These are phyloP conservation scores for Bothriochloa decipiens DNA, from an alignment of 176 grass and related monocot genomes.

Conservation along the genomic window DNA sequence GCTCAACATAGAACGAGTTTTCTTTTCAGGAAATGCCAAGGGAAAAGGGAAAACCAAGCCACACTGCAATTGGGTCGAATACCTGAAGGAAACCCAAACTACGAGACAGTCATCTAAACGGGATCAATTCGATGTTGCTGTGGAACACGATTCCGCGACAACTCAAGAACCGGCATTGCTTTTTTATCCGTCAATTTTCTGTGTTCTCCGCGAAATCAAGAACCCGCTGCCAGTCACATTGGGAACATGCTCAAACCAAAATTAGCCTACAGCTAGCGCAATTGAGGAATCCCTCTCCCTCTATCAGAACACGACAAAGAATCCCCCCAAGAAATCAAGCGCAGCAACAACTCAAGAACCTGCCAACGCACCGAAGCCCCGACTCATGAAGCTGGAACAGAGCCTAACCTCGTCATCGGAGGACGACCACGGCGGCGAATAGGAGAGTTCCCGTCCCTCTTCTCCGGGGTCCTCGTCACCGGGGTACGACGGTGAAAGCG, in stretches of 20 bases:
- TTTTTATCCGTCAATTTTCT: neutral
- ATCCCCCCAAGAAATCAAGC: neutral
- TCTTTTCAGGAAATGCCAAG: neutral
- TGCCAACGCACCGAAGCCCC: neutral
- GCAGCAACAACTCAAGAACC: slow-evolving; percentile 6
- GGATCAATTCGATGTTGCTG: no score
- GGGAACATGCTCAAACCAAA: neutral
- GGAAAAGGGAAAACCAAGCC: neutral
- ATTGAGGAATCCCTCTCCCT: neutral
- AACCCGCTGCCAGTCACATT: neutral
- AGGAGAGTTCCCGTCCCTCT: neutral
- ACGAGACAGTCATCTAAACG: neutral
- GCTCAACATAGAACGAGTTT: no score
- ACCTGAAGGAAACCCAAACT: neutral
- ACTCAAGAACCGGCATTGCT: neutral
- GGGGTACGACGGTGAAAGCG: no score
- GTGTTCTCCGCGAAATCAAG: neutral
- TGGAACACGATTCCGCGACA: neutral
- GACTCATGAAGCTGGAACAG: neutral
- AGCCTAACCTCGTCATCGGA: neutral
- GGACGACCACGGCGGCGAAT: neutral
- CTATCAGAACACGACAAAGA: neutral
- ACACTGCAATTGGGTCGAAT: neutral
- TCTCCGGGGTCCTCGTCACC: neutral
- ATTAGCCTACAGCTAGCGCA: neutral